Percentiles rank a stretch among this genome's conserved stretches.
These are phyloP conservation scores for Paracamarosporium sp. DNA, from an alignment of 2,329 filamentous ascomycete species.

Conservation along the genomic window DNA sequence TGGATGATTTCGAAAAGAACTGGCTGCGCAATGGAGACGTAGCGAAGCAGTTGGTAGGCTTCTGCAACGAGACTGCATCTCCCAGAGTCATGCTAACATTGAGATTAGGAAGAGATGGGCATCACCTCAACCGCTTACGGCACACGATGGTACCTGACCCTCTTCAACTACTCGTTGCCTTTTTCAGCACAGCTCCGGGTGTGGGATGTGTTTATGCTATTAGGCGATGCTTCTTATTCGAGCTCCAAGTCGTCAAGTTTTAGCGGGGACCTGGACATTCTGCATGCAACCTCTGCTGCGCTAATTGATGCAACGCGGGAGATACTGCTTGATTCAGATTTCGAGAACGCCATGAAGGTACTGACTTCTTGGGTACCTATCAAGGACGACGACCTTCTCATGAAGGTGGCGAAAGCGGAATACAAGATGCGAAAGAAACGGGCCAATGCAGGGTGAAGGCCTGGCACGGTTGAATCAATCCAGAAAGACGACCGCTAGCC, in stretches of 20 bases:
- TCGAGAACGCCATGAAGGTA: constrained; percentile 97
- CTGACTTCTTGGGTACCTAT: constrained; percentile 93
- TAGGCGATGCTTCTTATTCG: constrained; percentile 73
- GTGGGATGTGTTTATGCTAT: constrained; percentile 97
- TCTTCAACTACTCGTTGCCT: constrained; percentile 96
- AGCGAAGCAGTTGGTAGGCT: constrained; percentile 76
- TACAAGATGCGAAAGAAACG: constrained; percentile 73
- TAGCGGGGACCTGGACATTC: constrained; percentile 76
- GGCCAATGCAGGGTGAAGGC: constrained; percentile 35
- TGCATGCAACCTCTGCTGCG: constrained; percentile 89
- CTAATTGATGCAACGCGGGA: constrained; percentile 90
- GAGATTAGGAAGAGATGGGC: constrained; percentile 69
- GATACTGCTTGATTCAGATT: constrained; percentile 89
- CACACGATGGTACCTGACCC: constrained; percentile 94
- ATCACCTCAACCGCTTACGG: constrained; percentile 94
- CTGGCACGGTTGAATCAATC: constrained; percentile 11
- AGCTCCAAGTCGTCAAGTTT: constrained; percentile 41
- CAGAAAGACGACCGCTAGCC: constrained; percentile 14
- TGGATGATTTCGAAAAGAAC: constrained; percentile 81
- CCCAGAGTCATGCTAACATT: constrained; percentile 24
- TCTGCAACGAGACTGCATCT: not conserved
- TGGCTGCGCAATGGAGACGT: constrained; percentile 84
- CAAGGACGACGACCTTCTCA: constrained; percentile 90
- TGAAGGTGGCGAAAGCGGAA: constrained; percentile 87
- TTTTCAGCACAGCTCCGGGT: constrained; percentile 93